phyloP scores from a whole-genome alignment of 371 early-diverging fungal species.

The Chytridiales sp. region DNA sequence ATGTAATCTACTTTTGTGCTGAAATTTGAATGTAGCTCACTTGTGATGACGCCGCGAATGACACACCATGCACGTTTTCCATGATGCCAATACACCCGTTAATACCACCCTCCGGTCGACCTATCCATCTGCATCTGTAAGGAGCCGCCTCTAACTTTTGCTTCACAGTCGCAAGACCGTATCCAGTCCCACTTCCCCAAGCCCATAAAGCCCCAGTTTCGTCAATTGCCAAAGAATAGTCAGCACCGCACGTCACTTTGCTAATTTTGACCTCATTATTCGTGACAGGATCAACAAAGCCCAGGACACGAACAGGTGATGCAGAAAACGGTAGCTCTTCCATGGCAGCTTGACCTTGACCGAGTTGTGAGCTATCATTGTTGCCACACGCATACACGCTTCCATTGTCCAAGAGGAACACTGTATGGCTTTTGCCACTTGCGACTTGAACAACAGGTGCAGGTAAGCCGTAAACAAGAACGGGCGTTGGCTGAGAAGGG shows the following conservation, averaged over 20 bases:
- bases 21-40: background rate
- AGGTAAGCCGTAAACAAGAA: background rate
- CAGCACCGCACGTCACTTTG: background rate
- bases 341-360: background rate
- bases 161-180: background rate
- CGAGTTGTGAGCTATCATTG: slow-evolving; percentile 1
- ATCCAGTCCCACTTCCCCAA: slow-evolving; percentile 8
- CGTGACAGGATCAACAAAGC: too few relatives aligned
- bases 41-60: background rate
- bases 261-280: background rate
- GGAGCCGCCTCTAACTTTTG: background rate
- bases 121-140: background rate
- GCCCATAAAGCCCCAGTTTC: background rate
- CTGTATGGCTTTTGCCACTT: slow-evolving; percentile 1
- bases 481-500: background rate
- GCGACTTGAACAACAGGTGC: background rate
- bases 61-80: background rate
- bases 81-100: slow-evolving; percentile 1
- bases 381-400: background rate
- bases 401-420: slow-evolving; percentile 2
- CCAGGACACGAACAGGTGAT: too few relatives aligned
- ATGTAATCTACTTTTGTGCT: background rate
- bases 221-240: background rate
- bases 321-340: background rate
- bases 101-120: background rate